Evolutionary conservation across 805 yeast genomes (phyloP), one percentile per base, ranked within the genome.

Genomic region (Candida alai): DNA sequence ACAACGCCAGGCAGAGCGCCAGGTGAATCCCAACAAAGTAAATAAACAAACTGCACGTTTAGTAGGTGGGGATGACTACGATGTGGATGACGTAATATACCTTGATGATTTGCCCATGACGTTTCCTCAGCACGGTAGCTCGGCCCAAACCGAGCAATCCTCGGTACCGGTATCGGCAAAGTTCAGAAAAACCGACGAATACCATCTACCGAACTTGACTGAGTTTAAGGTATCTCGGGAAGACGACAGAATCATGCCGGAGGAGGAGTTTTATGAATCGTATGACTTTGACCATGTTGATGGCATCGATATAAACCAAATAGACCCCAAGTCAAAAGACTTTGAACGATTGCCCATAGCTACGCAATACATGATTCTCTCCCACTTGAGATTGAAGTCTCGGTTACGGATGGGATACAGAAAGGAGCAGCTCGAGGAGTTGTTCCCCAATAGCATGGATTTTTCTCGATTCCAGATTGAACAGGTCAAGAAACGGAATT

Each of bases 381-480:
- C 93, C 7, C 86, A 85, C 39, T 70, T 95, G 11, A 58, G 99
- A 37, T 62, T 88, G 17, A 73, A 87, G 41, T 89, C 97, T 0
- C 65, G 99, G 38, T 70, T 93, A 53, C 78, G 99, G 62, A 81
- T 93, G 95, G 99, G 99, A 1, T 89, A 84, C 51, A 70, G 90
- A 0, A 85, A 88, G 37, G 88, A 84, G n/a, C 97, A 93, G 50
- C 65, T 93, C 22, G 84, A 85, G 44, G 63, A 74, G 4, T 62
- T 87, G 35, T 93, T 90, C 48, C 95, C 96, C 0, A 70, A 84
- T 48, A 77, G 89, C 34, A 71, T 85, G 76, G 96, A 88, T 40
- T 93, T 93, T 49, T 88, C 97, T 12, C 80, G 74, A 47, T 93
- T 93, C 56, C 99, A 93, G 56, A 85, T 93, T 41, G 79, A 84